Evolutionary conservation across 306 rosid species (phyloP).

Genomic region (Glycine latifolia): DNA sequence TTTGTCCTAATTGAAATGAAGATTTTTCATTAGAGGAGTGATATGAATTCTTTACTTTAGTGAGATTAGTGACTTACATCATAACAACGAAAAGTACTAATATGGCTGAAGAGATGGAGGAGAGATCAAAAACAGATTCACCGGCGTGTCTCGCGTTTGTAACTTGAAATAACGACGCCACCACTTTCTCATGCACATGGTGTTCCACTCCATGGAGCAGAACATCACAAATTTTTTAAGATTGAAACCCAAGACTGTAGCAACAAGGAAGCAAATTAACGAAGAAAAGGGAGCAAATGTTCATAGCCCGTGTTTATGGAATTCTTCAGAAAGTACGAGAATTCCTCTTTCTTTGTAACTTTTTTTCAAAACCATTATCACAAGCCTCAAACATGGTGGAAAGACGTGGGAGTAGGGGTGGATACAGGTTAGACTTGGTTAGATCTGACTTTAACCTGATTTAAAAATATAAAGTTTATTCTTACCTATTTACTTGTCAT

Average conservation of each 20-base stretch:
- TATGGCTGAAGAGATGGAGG: constrained; percentile 66
- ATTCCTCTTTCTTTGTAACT: constrained; percentile 55
- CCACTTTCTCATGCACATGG: constrained; percentile 58
- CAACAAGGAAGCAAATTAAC: constrained; percentile 46
- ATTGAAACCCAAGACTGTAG: constrained; percentile 56
- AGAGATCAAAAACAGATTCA: constrained; percentile 72
- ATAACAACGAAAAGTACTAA: constrained; percentile 69
- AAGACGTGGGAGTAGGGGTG: constrained; percentile 53
- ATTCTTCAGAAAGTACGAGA: constrained; percentile 41
- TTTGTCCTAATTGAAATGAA: too few species aligned
- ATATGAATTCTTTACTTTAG: too few species aligned
- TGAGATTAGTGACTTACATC: constrained; percentile 59
- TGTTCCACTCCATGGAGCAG: constrained; percentile 71
- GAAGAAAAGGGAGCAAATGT: constrained; percentile 59
- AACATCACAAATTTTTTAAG: constrained; percentile 58
- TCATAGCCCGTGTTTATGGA: constrained; percentile 51
- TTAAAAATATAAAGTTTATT: too few species aligned
- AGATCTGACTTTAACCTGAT: too few species aligned
- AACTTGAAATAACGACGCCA: constrained; percentile 62
- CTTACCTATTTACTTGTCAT: too few species aligned
- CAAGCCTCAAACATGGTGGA: constrained; percentile 55
- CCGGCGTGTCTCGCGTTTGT: constrained; percentile 71
- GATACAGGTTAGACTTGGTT: too few species aligned
- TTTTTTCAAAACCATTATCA: constrained; percentile 59
- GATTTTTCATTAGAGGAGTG: too few species aligned